These are phyloP conservation scores for Xerocomellus intermedius DNA, from an alignment of 768 basidiomycete genomes.

Conservation along the genomic window DNA sequence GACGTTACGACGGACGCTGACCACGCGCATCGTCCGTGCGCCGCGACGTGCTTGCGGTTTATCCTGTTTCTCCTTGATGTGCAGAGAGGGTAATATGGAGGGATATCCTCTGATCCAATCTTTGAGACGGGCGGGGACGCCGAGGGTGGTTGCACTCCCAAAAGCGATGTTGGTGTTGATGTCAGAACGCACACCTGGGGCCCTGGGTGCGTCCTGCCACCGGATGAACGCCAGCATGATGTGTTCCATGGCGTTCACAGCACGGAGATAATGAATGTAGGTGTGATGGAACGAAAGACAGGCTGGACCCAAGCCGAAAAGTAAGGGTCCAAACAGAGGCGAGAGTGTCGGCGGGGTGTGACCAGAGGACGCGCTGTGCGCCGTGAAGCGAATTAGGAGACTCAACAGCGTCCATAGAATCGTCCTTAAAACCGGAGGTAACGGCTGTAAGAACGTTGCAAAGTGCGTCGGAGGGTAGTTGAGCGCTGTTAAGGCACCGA, in stretches of 20 bases:
- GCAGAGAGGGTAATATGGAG: slow-evolving; percentile 65
- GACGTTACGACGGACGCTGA: slow-evolving; percentile 76
- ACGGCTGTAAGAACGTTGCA: slow-evolving; percentile 56
- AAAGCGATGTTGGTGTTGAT: slow-evolving; percentile 36
- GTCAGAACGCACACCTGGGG: slow-evolving; percentile 26
- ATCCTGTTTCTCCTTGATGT: slow-evolving; percentile 44
- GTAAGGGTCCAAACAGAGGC: slow-evolving; percentile 81
- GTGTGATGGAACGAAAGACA: slow-evolving; percentile 53
- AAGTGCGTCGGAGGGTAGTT: slow-evolving; percentile 75
- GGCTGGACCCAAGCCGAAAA: slow-evolving; percentile 75
- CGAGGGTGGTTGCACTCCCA: slow-evolving; percentile 56
- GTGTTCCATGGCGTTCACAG: slow-evolving; percentile 88
- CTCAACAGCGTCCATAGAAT: slow-evolving; percentile 70
- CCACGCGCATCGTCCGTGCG: slow-evolving; percentile 72
- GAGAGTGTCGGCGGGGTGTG: slow-evolving; percentile 90
- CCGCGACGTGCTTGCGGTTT: slow-evolving; percentile 71
- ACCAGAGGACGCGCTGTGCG: slow-evolving; percentile 81
- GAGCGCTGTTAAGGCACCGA: slow-evolving; percentile 38
- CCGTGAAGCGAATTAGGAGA: slow-evolving; percentile 79
- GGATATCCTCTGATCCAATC: slow-evolving; percentile 93
- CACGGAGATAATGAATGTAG: slow-evolving; percentile 72
- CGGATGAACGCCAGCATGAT: slow-evolving; percentile 88
- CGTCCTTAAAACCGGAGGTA: slow-evolving; percentile 53
- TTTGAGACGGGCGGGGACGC: slow-evolving; percentile 82
- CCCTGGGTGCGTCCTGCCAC: slow-evolving; percentile 63